phyloP scores from a whole-genome alignment of 306 rosid genomes.

The Vachellia collinsii region DNA sequence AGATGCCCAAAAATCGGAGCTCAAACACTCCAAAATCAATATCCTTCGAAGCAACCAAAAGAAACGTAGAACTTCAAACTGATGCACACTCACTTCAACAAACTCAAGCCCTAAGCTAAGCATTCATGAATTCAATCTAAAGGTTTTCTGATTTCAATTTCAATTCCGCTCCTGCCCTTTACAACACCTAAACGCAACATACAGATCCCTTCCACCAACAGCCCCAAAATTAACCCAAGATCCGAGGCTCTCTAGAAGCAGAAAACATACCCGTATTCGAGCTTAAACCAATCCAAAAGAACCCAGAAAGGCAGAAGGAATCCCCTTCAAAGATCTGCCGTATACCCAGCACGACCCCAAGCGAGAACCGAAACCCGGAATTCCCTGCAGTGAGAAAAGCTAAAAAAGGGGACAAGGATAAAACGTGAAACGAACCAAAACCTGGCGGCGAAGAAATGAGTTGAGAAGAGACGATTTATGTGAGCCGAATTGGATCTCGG shows the following conservation, averaged over 20 bases:
- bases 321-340: not conserved
- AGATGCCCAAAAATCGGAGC: conserved; percentile 5
- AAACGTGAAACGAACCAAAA: not conserved
- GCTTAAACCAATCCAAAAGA: conserved; percentile 20
- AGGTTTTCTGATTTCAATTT: conserved; percentile 1
- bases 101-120: not conserved
- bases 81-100: not conserved
- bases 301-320: not conserved
- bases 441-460: not conserved
- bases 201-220: not conserved
- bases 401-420: not conserved
- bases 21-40: not conserved
- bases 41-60: conserved; percentile 5
- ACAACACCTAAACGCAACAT: not conserved
- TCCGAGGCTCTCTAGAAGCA: conserved; percentile 17
- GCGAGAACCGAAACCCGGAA: not conserved
- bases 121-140: conserved; percentile 9
- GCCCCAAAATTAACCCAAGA: conserved; percentile 36
- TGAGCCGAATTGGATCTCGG: not conserved
- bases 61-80: not conserved
- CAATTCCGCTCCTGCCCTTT: conserved; percentile 4
- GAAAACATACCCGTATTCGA: conserved; percentile 44
- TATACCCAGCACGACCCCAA: not conserved
- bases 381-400: not conserved
- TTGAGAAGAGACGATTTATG: not conserved